Base-by-base conservation (phyloP, 2,329 filamentous ascomycete species). In the Eurotiales sp. region DNA sequence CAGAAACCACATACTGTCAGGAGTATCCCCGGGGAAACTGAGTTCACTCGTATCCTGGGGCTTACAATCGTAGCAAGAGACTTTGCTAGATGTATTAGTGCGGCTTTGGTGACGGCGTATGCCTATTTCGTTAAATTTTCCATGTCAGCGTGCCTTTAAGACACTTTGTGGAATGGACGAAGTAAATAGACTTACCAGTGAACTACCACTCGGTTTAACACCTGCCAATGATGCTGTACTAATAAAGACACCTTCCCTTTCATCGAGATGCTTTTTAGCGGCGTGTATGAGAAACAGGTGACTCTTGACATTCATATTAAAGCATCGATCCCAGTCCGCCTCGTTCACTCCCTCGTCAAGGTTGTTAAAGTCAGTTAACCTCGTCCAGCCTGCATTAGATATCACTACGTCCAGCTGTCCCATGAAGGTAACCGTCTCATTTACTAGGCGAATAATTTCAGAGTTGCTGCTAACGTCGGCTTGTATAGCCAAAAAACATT, bases 151-250 rank as follows among this genome's bases (percentile, higher is more conserved):
- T n/a, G n/a, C n/a, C n/a, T n/a, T n/a, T n/a, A n/a, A n/a, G n/a
- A n/a, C n/a, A n/a, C n/a, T n/a, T n/a, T n/a, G n/a, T n/a, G n/a
- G n/a, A n/a, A n/a, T n/a, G n/a, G n/a, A n/a, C n/a, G n/a, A n/a
- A n/a, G n/a, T n/a, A n/a, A n/a, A 12, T n/a, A 25, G 4, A 25
- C 14, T 44, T 12, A 55, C 53, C 57, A 86, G 63, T 2, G 78
- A 79, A 55, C 82, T 86, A 1, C 85, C 85, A 53, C 77, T 81
- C 0, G 81, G 77, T 59, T 77, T 82, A 2, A 87, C 78, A 1
- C 84, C 85, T 0, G 85, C 84, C 21, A 86, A 60, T 40, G 78
- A 83, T 0, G 84, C 82, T 0, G 84, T 86, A 1, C 78, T 82
- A 56, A 87, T 77, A 57, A 88, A 87, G 0, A 73, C 72, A 1